Conservation (phyloP, 202 grass and related monocot species). For the Digitaria exilis region DNA sequence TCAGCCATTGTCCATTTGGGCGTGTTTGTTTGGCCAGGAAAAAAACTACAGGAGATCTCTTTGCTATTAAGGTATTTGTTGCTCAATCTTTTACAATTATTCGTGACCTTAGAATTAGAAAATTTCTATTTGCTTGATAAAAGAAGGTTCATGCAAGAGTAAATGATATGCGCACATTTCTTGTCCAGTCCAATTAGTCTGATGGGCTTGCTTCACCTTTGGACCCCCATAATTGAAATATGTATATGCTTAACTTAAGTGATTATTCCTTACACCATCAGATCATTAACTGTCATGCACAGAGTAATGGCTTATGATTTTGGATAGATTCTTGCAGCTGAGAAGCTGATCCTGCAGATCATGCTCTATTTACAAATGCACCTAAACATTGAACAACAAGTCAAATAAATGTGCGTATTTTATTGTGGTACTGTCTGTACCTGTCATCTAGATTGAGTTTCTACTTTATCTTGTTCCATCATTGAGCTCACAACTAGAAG, state of each 20-base stretch:
- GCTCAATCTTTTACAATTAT: not conserved
- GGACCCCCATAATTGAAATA: constrained; percentile 3
- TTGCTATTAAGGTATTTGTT: constrained; percentile 96
- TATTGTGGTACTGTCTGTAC: not conserved
- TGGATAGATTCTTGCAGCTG: not conserved
- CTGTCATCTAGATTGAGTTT: not conserved
- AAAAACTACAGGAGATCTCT: constrained; percentile 97
- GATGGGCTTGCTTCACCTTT: not conserved
- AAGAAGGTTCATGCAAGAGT: not conserved
- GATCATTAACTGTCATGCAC: not conserved
- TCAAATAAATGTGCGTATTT: not conserved
- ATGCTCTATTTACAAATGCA: not conserved
- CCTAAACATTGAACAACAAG: too few species aligned
- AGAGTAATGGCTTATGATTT: not conserved
- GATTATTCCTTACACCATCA: not conserved
- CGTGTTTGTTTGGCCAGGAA: constrained; percentile 99
- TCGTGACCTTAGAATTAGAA: too few species aligned
- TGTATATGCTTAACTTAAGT: too few species aligned
- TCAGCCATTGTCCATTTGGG: constrained; percentile 96
- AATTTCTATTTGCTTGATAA: not conserved
- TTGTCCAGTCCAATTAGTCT: not conserved
- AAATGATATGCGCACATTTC: not conserved
- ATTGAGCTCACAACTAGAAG: not conserved
- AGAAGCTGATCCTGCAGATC: not conserved
- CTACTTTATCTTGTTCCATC: not conserved